Percentiles rank a stretch among this genome's conserved stretches.
These are phyloP conservation scores for Arxiozyma slooffiae DNA, from an alignment of 1,139 yeast genomes.

Conservation along the genomic window DNA sequence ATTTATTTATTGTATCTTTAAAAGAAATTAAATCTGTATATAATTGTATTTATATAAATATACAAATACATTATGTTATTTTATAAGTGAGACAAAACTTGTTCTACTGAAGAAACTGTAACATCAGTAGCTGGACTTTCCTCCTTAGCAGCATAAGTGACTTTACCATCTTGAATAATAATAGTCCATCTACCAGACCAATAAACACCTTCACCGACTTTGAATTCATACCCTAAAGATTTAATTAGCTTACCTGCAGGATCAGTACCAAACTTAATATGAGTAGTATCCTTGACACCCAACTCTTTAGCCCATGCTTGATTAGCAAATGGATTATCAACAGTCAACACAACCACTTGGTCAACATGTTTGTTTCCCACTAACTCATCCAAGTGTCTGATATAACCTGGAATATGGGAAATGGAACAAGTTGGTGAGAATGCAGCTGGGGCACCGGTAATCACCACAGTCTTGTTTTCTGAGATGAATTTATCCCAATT, in stretches of 20 bases:
- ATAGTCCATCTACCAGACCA: constrained; percentile 69
- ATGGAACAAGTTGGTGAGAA: constrained; percentile 86
- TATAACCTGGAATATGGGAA: constrained; percentile 68
- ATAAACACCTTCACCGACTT: constrained; percentile 45
- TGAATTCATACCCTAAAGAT: constrained; percentile 51
- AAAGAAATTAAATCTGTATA: no score
- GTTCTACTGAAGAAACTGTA: constrained; percentile 54
- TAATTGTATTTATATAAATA: no score
- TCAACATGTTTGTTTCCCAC: constrained; percentile 57
- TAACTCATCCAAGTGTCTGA: constrained; percentile 43
- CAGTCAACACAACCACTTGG: constrained; percentile 59
- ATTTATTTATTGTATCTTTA: no score
- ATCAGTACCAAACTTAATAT: constrained; percentile 65
- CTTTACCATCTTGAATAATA: constrained; percentile 55
- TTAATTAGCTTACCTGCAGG: constrained; percentile 54
- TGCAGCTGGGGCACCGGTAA: constrained; percentile 85
- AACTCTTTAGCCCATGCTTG: constrained; percentile 76
- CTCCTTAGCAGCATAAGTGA: constrained; percentile 60
- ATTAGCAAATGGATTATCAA: constrained; percentile 75
- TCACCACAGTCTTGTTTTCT: constrained; percentile 38
- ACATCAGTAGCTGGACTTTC: constrained; percentile 41
- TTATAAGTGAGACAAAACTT: constrained; percentile 38
- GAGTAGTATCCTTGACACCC: constrained; percentile 32
- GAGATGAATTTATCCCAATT: constrained; percentile 23
- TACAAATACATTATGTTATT: background rate